Percentiles rank a stretch among this genome's conserved stretches.
phyloP scores from a whole-genome alignment of 495 filamentous ascomycete species.

The Astrocystis sublimbata region DNA sequence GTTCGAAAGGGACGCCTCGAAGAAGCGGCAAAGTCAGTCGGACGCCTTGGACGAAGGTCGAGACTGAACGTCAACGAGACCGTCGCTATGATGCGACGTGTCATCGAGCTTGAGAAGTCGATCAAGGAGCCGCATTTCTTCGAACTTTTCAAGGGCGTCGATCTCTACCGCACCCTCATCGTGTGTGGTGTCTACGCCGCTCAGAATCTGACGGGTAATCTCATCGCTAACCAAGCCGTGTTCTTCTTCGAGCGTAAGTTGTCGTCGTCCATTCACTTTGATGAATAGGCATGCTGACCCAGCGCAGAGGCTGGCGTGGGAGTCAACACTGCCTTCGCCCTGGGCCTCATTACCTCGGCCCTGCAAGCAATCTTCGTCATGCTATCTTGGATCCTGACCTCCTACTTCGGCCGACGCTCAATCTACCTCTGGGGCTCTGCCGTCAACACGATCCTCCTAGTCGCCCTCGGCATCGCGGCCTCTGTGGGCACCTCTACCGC shows the following conservation, averaged over 20 bases:
- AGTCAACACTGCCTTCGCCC: conserved; percentile 41
- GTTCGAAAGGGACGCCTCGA: conserved; percentile 45
- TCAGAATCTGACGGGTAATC: conserved; percentile 37
- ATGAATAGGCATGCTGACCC: background rate
- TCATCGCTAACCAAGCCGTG: conserved; percentile 42
- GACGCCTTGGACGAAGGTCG: conserved; percentile 34
- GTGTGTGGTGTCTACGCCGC: conserved; percentile 47
- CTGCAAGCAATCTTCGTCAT: conserved; percentile 55
- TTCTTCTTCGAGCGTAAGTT: conserved; percentile 40
- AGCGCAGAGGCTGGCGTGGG: conserved; percentile 37
- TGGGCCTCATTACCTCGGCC: conserved; percentile 51
- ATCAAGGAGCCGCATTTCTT: conserved; percentile 33
- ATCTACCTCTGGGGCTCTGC: conserved; percentile 49
- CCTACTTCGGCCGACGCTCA: conserved; percentile 48
- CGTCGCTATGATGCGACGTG: conserved; percentile 40
- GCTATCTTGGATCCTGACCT: conserved; percentile 53
- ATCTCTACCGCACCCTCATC: conserved; percentile 50
- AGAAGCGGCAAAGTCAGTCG: conserved; percentile 40
- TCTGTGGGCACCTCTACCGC: conserved; percentile 39
- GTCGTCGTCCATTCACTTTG: conserved; percentile 26
- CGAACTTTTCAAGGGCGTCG: conserved; percentile 47
- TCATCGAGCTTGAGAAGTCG: conserved; percentile 28
- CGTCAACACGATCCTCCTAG: conserved; percentile 38
- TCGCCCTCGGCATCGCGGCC: conserved; percentile 51
- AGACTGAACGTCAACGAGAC: conserved; percentile 23